Evolutionary conservation across 208 protist species (phyloP), one percentile per base, ranked within the genome.

Genomic region (Acanthamoeba rhysodes): DNA sequence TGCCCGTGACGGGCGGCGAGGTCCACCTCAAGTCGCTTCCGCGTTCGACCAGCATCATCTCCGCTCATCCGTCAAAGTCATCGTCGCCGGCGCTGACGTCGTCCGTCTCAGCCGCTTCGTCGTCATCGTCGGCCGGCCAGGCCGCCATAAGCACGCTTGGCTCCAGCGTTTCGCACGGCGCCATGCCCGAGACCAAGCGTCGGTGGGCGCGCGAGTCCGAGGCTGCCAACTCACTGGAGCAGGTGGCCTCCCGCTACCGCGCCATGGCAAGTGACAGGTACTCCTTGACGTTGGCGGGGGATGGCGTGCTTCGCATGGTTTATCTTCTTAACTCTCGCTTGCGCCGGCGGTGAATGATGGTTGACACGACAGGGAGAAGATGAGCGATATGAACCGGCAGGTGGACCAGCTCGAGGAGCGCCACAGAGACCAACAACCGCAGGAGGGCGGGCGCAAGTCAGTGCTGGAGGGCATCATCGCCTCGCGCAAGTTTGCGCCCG

Each of bases 231-330:
- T 82, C 74, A 0, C 74, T 82, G 4, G 74, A 50, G 22, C 74
- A 82, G 22, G 74, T 82, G 74, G 74, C 74, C 22, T 27, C 74
- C 12, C 74, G 74, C 27, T 82, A 82, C 20, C 74, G 74, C 10
- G 27, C 32, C 8, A 45, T 82, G 74, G 74, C 74, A 0, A 53
- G 34, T 8, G 74, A 82, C 9, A 45, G 45, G 74, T 82, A 78
- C 66, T n/a, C n/a, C n/a, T n/a, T n/a, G n/a, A n/a, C n/a, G n/a
- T n/a, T n/a, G n/a, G n/a, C n/a, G n/a, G n/a, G n/a, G n/a, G n/a
- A n/a, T n/a, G n/a, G n/a, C n/a, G n/a, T n/a, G n/a, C n/a, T n/a
- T n/a, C n/a, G n/a, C n/a, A n/a, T n/a, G n/a, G n/a, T n/a, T n/a
- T n/a, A n/a, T n/a, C n/a, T n/a, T n/a, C n/a, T n/a, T n/a, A n/a